Evolutionary conservation across 441 rosid species (phyloP), one percentile per base, ranked within the genome.

Genomic region (Jatropha multifida): DNA sequence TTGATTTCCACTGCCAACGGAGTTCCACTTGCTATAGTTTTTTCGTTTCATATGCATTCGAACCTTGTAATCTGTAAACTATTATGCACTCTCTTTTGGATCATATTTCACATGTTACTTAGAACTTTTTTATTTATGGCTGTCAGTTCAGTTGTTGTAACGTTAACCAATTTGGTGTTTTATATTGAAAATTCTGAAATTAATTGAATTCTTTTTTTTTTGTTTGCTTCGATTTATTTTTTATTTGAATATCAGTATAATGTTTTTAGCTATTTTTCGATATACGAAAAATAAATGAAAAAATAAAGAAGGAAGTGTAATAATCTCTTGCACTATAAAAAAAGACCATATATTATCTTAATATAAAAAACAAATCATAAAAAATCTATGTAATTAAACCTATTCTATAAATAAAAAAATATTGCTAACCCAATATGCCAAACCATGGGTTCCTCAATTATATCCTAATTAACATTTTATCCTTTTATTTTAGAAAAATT

Each of bases 61-160:
- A 37, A 32, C 40, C 27, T 49, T 23, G 68, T 54, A 69, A 68
- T 51, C 54, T 41, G 69, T 15, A 69, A 52, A 23, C 23, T 23
- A 23, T 23, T 23, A 23, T 76, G 63, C 78, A 68, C 69, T 61
- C 23, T 27, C 59, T 60, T 40, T 10, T 15, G 18, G 65, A 61
- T 61, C 37, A 46, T 42, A 66, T 46, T 66, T 66, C 70, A 66
- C 54, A 44, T 66, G 70, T 23, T 66, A 18, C 27, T 7, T 41
- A 42, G 13, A 3, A 65, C 23, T 23, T 65, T 44, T 65, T 41
- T 65, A 20, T 59, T 41, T 52, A 6, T 69, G 59, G 40, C 10
- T 26, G 26, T 37, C 13, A 38, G 67, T 60, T 37, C 46, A 54
- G 46, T 72, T 46, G 68, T 61, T 23, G 23, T 23, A 72, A 44